These are phyloP conservation scores for Citrus trifoliata DNA, from an alignment of 345 rosid genomes.

Conservation along the genomic window DNA sequence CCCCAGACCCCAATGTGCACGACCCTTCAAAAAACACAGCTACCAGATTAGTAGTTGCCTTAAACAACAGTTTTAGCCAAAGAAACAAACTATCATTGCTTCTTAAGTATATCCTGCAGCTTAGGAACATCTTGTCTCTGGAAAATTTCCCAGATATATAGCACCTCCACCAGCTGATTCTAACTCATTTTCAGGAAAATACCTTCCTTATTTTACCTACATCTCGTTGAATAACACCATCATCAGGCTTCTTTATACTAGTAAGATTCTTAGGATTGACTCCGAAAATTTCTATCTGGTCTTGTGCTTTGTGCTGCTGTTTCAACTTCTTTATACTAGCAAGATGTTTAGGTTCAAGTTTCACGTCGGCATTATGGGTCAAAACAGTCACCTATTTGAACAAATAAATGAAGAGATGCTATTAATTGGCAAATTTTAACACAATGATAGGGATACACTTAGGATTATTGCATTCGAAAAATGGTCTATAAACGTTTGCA, in stretches of 20 bases:
- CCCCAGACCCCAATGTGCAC: too few relatives aligned
- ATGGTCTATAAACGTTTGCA: too few relatives aligned
- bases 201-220: background rate
- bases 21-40: too few relatives aligned
- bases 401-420: background rate
- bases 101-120: constrained; percentile 27
- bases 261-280: background rate
- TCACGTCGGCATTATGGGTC: constrained; percentile 52
- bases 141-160: constrained; percentile 62
- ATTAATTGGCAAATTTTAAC: background rate
- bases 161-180: constrained; percentile 56
- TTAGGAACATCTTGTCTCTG: constrained; percentile 67
- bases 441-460: too few relatives aligned
- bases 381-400: constrained; percentile 58
- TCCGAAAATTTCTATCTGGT: constrained; percentile 46
- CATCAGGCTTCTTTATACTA: background rate
- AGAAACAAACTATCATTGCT: too few relatives aligned
- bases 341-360: constrained; percentile 1
- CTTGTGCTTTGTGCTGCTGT: constrained; percentile 43
- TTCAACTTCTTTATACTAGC: constrained; percentile 30
- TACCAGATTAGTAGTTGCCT: too few relatives aligned
- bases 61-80: too few relatives aligned
- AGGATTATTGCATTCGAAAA: constrained; percentile 1
- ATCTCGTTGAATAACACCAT: background rate
- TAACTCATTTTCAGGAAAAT: constrained; percentile 5